These are phyloP conservation scores for Suillus paluster DNA, from an alignment of 768 basidiomycete genomes.

Conservation along the genomic window DNA sequence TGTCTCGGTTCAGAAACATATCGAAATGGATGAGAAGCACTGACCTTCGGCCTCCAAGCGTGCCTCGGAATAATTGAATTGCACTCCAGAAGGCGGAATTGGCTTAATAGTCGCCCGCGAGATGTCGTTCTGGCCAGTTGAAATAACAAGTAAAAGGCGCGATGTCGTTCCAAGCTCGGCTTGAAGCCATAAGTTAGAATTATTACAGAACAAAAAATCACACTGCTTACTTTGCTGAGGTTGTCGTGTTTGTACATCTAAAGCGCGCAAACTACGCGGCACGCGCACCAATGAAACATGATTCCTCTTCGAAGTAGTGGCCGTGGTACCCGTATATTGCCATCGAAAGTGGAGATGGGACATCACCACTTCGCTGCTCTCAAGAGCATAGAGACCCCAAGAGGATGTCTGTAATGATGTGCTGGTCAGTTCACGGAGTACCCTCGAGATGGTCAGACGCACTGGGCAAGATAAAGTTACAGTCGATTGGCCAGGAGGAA, in stretches of 20 bases:
- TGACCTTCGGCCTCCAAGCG: slow-evolving; percentile 41
- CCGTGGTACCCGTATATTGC: slow-evolving; percentile 45
- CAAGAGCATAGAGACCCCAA: slow-evolving; percentile 69
- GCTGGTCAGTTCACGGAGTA: slow-evolving; percentile 1
- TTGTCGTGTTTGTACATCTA: slow-evolving; percentile 67
- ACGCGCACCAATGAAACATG: slow-evolving; percentile 57
- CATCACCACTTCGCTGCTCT: slow-evolving; percentile 68
- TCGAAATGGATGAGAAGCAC: not conserved
- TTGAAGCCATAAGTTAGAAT: slow-evolving; percentile 31
- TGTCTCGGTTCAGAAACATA: slow-evolving; percentile 17
- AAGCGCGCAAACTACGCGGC: slow-evolving; percentile 60
- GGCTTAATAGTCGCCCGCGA: slow-evolving; percentile 56
- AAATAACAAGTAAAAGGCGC: slow-evolving; percentile 58
- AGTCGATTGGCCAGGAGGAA: slow-evolving; percentile 63
- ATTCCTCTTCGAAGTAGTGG: slow-evolving; percentile 30
- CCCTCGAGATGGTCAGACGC: slow-evolving; percentile 31
- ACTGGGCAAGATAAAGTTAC: slow-evolving; percentile 76
- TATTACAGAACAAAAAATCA: slow-evolving; percentile 18
- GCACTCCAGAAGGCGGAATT: slow-evolving; percentile 54
- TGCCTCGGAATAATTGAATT: slow-evolving; percentile 50
- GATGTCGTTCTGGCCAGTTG: slow-evolving; percentile 72
- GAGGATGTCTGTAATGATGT: slow-evolving; percentile 59
- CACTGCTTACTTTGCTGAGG: slow-evolving; percentile 44
- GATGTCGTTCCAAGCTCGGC: slow-evolving; percentile 69
- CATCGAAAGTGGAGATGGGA: slow-evolving; percentile 71